Conservation (phyloP, 805 yeast species). For the Grigorovia transvaalensis region DNA sequence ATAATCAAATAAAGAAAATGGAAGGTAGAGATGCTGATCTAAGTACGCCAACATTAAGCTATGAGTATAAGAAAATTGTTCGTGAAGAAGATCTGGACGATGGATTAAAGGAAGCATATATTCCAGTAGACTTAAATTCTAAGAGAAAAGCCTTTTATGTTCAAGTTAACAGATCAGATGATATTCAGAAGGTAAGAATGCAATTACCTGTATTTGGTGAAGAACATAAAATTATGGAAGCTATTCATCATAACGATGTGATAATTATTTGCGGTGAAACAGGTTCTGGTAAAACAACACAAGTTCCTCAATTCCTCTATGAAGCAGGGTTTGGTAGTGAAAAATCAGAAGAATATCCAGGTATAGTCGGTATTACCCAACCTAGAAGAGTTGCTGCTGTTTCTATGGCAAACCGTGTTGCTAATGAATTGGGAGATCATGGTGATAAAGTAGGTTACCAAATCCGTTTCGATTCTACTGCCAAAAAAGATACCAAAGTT, state of each 20-base stretch:
- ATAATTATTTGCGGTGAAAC: conserved; percentile 94
- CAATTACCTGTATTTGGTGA: conserved; percentile 81
- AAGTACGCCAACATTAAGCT: conserved; percentile 39
- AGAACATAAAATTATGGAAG: conserved; percentile 92
- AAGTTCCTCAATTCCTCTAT: conserved; percentile 89
- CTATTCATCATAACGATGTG: conserved; percentile 83
- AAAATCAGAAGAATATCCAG: conserved; percentile 55
- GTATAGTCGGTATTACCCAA: conserved; percentile 94
- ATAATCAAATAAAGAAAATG: conserved; percentile 50
- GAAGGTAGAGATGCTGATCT: conserved; percentile 51
- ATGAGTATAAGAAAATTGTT: conserved; percentile 43
- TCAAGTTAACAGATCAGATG: conserved; percentile 51
- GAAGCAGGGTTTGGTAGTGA: conserved; percentile 80
- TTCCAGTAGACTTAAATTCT: conserved; percentile 44
- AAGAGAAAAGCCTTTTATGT: conserved; percentile 57
- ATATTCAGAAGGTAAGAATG: conserved; percentile 57
- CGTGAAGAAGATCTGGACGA: conserved; percentile 66
- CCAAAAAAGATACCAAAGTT: conserved; percentile 54
- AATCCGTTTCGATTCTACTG: conserved; percentile 66
- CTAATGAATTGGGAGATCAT: conserved; percentile 64
- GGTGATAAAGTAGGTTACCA: conserved; percentile 67
- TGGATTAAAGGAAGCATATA: conserved; percentile 52
- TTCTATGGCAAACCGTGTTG: conserved; percentile 78
- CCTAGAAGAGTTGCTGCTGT: conserved; percentile 93
- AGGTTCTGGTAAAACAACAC: conserved; percentile 98